A percentile compares a stretch with the other conserved stretches of the same genome.
Conservation (phyloP, 2,329 filamentous ascomycete genomes). For the Nemania sp. region DNA sequence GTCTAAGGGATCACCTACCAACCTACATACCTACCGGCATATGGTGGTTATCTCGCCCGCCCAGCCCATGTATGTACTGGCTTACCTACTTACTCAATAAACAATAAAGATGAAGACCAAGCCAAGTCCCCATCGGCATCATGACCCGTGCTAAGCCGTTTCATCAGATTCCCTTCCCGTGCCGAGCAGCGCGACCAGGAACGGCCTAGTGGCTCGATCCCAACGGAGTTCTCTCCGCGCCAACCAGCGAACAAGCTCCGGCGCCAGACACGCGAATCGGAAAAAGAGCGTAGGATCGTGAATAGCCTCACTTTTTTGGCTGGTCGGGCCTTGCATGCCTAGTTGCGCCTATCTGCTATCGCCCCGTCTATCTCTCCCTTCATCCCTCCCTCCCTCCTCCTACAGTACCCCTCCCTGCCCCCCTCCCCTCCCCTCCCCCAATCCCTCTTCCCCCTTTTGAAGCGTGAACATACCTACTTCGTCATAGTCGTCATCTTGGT, state of each 20-base stretch:
- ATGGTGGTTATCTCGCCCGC: no score
- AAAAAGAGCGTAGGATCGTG: conserved; percentile 26
- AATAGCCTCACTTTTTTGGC: conserved; percentile 24
- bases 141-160: background rate
- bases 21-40: background rate
- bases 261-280: conserved; percentile 13
- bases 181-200: background rate
- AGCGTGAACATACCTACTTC: background rate
- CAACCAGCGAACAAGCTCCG: background rate
- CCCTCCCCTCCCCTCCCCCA: background rate
- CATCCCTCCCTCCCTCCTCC: background rate
- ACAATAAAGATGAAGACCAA: background rate
- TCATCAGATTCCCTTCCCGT: background rate
- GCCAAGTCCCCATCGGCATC: background rate
- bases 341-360: no score
- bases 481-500: background rate
- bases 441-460: background rate
- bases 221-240: background rate
- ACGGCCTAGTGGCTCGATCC: conserved; percentile 14
- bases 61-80: background rate
- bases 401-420: background rate
- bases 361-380: background rate
- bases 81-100: background rate
- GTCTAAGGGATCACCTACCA: background rate
- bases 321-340: background rate